Evolutionary conservation across 2,329 filamentous ascomycete genomes (phyloP).

Genomic region (Parafenestella ontariensis): DNA sequence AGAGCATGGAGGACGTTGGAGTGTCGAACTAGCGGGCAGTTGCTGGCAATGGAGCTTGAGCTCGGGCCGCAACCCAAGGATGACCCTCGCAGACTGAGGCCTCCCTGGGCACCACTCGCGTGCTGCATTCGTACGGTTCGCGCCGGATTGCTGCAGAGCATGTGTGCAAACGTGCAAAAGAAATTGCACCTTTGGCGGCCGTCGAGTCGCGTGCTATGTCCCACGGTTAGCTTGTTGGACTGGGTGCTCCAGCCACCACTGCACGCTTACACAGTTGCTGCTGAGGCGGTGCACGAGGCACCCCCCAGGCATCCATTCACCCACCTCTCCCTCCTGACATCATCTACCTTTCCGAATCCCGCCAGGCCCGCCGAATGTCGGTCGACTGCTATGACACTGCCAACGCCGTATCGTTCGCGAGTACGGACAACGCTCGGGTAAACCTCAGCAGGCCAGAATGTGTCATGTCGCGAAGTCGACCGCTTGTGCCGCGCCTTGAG

Average conservation of each 20-base stretch:
- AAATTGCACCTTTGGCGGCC: neutral
- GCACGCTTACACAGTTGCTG: neutral
- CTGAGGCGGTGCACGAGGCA: constrained; percentile 8
- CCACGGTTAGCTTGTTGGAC: neutral
- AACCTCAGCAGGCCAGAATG: neutral
- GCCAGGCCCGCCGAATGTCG: neutral
- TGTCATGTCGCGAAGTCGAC: neutral
- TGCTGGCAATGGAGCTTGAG: neutral
- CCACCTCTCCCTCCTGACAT: neutral
- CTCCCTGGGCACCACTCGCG: neutral
- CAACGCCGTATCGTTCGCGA: neutral
- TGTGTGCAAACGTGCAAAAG: constrained; percentile 1
- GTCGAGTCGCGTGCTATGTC: neutral
- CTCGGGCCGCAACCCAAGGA: neutral
- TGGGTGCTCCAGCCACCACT: neutral
- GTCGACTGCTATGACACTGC: neutral
- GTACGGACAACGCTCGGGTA: neutral
- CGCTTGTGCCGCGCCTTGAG: neutral
- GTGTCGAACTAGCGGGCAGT: neutral
- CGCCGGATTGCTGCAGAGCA: neutral
- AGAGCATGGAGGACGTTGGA: neutral
- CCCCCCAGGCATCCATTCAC: neutral
- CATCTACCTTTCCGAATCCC: neutral
- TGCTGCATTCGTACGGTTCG: neutral
- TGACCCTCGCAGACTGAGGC: constrained; percentile 2